A percentile compares a stretch with the other conserved stretches of the same genome.
Evolutionary conservation across 441 rosid genomes (phyloP).

Genomic region (Cnidoscolus chayamansa): DNA sequence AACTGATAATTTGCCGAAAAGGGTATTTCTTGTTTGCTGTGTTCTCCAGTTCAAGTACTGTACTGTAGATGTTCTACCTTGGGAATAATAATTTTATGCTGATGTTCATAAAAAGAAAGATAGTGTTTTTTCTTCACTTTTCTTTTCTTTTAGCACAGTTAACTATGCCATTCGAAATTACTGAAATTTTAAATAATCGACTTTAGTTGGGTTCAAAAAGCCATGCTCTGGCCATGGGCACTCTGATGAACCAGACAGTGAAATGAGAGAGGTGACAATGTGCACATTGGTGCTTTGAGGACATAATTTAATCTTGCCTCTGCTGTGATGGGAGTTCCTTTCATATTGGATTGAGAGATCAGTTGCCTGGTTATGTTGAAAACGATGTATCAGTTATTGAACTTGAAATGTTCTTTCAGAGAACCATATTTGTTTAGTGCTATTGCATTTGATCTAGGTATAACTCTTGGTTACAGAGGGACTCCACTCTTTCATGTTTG

Average conservation of each 20-base stretch:
- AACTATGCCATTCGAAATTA: not conserved
- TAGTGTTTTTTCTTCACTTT: not conserved
- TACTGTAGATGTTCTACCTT: not conserved
- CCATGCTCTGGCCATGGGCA: not conserved
- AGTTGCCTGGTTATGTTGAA: not conserved
- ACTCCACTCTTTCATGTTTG: not conserved
- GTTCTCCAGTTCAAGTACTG: not conserved
- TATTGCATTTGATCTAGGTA: not conserved
- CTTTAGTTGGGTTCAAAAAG: not conserved
- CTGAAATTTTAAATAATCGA: not conserved
- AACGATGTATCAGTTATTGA: not conserved
- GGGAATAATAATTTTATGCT: not conserved
- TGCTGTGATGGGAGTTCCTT: not conserved
- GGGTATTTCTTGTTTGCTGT: not conserved
- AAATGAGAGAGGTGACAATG: not conserved
- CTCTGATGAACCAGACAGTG: not conserved
- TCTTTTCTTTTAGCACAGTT: not conserved
- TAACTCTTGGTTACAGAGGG: not conserved
- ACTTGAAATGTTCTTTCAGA: not conserved
- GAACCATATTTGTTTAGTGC: not conserved
- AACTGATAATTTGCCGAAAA: not conserved
- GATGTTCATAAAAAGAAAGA: not conserved
- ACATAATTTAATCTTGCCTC: not conserved
- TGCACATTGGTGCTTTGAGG: not conserved
- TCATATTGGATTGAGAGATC: not conserved